phyloP scores from a whole-genome alignment of 2,329 filamentous ascomycete genomes.

The Fusarium pseudograminearum region DNA sequence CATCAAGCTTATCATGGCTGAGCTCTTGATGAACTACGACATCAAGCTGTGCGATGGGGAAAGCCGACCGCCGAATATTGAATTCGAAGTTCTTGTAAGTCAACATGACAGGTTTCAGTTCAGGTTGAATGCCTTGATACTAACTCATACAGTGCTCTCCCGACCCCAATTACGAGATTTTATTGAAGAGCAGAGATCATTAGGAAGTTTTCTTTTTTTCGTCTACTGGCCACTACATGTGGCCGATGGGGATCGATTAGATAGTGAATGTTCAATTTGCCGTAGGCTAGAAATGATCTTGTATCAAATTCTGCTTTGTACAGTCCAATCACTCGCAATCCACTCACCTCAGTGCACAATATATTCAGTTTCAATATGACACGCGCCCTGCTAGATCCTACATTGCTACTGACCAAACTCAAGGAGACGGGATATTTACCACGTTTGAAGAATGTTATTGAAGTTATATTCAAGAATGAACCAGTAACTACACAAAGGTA shows the following conservation, averaged over 20 bases:
- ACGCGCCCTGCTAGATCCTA: no score
- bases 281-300: not conserved
- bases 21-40: conserved; percentile 37
- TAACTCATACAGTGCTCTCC: not conserved
- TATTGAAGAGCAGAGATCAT: not conserved
- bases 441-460: no score
- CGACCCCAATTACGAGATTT: conserved; percentile 11
- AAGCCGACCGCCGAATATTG: conserved; percentile 1
- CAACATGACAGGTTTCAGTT: no score
- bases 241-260: no score
- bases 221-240: not conserved
- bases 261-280: not conserved
- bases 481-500: not conserved
- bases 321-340: no score
- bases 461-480: no score
- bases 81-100: conserved; percentile 31
- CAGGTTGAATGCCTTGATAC: no score
- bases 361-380: no score
- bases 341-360: no score
- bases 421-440: no score
- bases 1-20: conserved; percentile 38
- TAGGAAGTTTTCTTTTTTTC: not conserved
- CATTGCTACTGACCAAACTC: no score
- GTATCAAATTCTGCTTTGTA: not conserved
- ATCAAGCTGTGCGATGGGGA: conserved; percentile 4